Evolutionary conservation across 345 rosid genomes (phyloP), one percentile per base, ranked within the genome.

Genomic region (Hibiscus mutabilis): DNA sequence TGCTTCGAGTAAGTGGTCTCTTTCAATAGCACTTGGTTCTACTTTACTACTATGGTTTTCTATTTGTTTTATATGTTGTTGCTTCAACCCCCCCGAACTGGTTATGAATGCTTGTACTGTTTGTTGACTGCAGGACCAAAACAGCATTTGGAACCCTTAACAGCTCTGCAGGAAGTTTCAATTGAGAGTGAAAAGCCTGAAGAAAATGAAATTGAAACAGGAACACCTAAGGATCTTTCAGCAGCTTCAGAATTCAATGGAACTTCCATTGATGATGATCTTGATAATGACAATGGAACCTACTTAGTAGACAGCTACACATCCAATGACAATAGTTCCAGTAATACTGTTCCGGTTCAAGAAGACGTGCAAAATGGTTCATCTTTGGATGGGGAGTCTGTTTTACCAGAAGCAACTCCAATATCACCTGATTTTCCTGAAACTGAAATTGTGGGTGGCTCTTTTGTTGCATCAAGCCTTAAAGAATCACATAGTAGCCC

Each of bases 61-160:
- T 56, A 37, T 25, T 52, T 47, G 7, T 52, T 4, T 4, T 62
- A 42, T 19, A n/a, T 56, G 18, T 27, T 56, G 13, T 65, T 65
- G 13, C 47, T 18, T 62, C n/a, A 27, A 27, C 35, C 47, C 22
- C 5, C 9, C 61, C 18, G 25, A 70, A 59, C 25, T 44, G 2
- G 29, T 12, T 40, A 5, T 68, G 60, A 14, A 8, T 44, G 25
- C 47, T 52, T 35, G 6, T 68, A 21, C n/a, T 18, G 73, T 35
- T 77, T 73, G 58, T 60, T 71, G 77, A 58, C 58, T 31, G 46
- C 84, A 95, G 97, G 85, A 73, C 74, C 77, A 57, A 83, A 79
- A 73, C 94, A 76, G 69, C 89, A 90, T 69, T 77, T 90, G 92
- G 87, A 83, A 42, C 84, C 93, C 25, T 80, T 92, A 82, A 86